phyloP scores from a whole-genome alignment of 2,329 filamentous ascomycete species.

The Geoglossum cookeanum region DNA sequence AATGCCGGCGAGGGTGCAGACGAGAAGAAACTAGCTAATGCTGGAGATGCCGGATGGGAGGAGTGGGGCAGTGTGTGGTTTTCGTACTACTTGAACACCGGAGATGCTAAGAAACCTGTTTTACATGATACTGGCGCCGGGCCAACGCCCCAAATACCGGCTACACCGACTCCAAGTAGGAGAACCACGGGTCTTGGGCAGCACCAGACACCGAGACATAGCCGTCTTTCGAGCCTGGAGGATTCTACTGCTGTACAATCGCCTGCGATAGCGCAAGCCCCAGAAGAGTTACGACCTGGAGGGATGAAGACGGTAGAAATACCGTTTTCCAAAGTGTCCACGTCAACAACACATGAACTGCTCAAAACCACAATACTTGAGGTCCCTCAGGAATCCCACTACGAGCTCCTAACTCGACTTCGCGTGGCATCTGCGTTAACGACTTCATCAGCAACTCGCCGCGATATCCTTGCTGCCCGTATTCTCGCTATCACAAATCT shows the following conservation, averaged over 20 bases:
- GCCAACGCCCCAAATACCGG: slow-evolving; percentile 3
- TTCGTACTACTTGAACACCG: slow-evolving; percentile 43
- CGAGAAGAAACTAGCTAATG: neutral
- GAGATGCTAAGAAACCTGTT: neutral
- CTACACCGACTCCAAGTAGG: slow-evolving; percentile 18
- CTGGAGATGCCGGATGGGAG: slow-evolving; percentile 34
- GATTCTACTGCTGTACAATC: slow-evolving; percentile 30
- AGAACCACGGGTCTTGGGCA: slow-evolving; percentile 24
- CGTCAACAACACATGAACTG: slow-evolving; percentile 22
- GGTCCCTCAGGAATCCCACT: slow-evolving; percentile 53
- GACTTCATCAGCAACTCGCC: slow-evolving; percentile 43
- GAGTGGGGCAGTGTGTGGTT: slow-evolving; percentile 68
- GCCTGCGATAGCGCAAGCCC: slow-evolving; percentile 11
- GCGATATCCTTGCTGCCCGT: slow-evolving; percentile 60
- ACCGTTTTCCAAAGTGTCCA: slow-evolving; percentile 28
- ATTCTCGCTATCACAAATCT: slow-evolving; percentile 79
- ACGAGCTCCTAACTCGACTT: slow-evolving; percentile 69
- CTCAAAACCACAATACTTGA: slow-evolving; percentile 28
- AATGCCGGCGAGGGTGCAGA: neutral
- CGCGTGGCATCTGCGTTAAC: slow-evolving; percentile 67
- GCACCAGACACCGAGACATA: slow-evolving; percentile 32
- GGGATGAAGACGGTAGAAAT: slow-evolving; percentile 43
- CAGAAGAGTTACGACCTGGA: neutral
- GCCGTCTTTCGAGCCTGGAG: slow-evolving; percentile 23
- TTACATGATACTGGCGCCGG: neutral